Evolutionary conservation across 805 yeast species (phyloP).

Genomic region (Saccharomyces kudriavzevii): DNA sequence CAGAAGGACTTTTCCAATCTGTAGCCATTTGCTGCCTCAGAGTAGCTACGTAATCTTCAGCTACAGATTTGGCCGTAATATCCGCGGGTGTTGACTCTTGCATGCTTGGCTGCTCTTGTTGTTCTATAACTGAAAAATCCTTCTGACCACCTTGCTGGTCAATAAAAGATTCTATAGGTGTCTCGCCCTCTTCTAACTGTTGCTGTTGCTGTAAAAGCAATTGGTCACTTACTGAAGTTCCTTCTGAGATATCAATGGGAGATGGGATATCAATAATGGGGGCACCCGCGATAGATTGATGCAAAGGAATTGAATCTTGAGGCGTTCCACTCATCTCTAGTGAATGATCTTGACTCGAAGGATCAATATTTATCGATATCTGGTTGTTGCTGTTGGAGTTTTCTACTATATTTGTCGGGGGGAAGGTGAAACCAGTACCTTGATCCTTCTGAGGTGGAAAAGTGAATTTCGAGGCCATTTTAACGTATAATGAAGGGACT

Average conservation of each 20-base stretch:
- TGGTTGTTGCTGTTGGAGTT: not conserved
- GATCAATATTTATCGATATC: not conserved
- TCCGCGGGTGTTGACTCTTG: constrained; percentile 8
- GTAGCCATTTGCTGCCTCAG: constrained; percentile 37
- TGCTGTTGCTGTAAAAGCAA: not conserved
- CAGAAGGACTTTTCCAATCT: constrained; percentile 67
- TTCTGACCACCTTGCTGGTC: not conserved
- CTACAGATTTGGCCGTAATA: constrained; percentile 9
- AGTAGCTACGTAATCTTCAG: constrained; percentile 22
- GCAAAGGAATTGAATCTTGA: not conserved
- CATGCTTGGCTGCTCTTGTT: not conserved
- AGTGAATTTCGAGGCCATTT: constrained; percentile 24
- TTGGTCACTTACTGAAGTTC: not conserved
- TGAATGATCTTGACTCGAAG: not conserved
- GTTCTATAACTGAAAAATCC: not conserved
- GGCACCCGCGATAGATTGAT: constrained; percentile 2
- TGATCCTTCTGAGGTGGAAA: constrained; percentile 18
- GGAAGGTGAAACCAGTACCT: constrained; percentile 1
- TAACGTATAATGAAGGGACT: not conserved
- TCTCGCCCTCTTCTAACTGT: not conserved
- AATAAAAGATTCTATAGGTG: not conserved
- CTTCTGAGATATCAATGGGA: constrained; percentile 8
- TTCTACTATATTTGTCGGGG: not conserved
- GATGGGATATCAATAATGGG: constrained; percentile 16
- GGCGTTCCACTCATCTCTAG: not conserved